Base-by-base conservation (phyloP, 257 asterid genomes). In the Mentha longifolia region DNA sequence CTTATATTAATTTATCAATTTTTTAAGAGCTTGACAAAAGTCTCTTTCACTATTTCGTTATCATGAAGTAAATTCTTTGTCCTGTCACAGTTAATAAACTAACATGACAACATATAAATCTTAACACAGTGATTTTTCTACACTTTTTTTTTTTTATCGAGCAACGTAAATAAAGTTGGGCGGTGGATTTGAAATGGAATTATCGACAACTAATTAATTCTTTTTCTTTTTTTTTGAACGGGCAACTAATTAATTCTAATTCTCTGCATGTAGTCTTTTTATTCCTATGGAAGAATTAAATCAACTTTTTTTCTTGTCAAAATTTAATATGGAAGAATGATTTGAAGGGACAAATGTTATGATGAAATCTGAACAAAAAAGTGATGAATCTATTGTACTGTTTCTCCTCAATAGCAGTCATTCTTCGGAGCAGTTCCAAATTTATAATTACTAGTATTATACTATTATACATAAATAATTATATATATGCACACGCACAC, bases 271-370 rank as follows among this genome's bases (percentile, higher is more conserved):
- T 41, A 41, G 1, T 49, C 56, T 22, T 22, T 22, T 22, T 22
- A 22, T 22, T 49, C 9, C 19, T 47, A 61, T 17, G 33, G 67
- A 50, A 49, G 25, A 28, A 28, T 28, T 8, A 3, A n/a, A 14
- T 4, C 3, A 9, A 20, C 35, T 47, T 56, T 54, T 73, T 52
- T 7, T 3, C 43, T 45, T 30, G 59, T 57, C 78, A 74, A 45
- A 20, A 65, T 17, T 51, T 51, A 7, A 49, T 35, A 65, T 52
- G 69, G 22, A 33, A 19, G 54, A 9, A 30, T 54, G 35, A 42
- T 73, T 60, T 67, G 74, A 74, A 74, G 70, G 47, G 78, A 67
- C 74, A 66, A 65, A 20, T 52, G 74, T 67, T 49, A 67, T 67
- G 74, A 74, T 74, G 74, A 59, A 59, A 19, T 74, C 63, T 59